These are phyloP conservation scores for Rhizopogon rudus DNA, from an alignment of 768 basidiomycete genomes.

Conservation along the genomic window DNA sequence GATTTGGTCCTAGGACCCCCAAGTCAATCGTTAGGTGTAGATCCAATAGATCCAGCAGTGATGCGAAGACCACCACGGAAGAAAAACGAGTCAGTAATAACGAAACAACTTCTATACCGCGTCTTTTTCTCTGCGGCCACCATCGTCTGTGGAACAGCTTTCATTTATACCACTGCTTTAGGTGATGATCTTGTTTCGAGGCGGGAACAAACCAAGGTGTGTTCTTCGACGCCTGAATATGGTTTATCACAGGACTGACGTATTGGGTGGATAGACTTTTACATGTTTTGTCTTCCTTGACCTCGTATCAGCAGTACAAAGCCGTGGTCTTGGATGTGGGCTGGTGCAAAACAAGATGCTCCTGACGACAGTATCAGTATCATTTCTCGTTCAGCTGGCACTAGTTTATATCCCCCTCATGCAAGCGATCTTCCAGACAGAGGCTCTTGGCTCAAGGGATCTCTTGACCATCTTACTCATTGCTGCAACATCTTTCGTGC, in stretches of 20 bases:
- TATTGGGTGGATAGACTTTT: constrained; percentile 67
- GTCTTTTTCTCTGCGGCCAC: constrained; percentile 92
- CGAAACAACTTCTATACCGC: constrained; percentile 60
- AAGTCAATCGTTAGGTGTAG: constrained; percentile 93
- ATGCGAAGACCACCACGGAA: constrained; percentile 92
- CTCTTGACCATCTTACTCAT: constrained; percentile 64
- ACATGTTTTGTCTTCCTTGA: constrained; percentile 97
- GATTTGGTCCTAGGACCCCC: constrained; percentile 62
- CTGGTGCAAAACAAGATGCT: constrained; percentile 87
- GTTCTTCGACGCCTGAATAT: constrained; percentile 19
- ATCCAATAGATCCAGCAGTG: constrained; percentile 89
- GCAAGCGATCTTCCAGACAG: constrained; percentile 93
- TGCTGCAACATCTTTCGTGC: constrained; percentile 53
- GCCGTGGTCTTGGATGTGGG: constrained; percentile 85
- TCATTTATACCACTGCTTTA: constrained; percentile 79
- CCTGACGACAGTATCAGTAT: constrained; percentile 80
- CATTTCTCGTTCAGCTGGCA: constrained; percentile 77
- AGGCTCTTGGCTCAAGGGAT: constrained; percentile 65
- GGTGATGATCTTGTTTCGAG: constrained; percentile 79
- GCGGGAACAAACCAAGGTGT: constrained; percentile 94
- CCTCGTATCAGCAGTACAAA: constrained; percentile 91
- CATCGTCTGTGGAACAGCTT: constrained; percentile 86
- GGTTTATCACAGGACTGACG: not conserved
- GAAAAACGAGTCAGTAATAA: constrained; percentile 90
- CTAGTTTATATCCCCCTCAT: constrained; percentile 89